Evolutionary conservation across 2,329 filamentous ascomycete species (phyloP).

Genomic region (Keithomyces neogunnii): DNA sequence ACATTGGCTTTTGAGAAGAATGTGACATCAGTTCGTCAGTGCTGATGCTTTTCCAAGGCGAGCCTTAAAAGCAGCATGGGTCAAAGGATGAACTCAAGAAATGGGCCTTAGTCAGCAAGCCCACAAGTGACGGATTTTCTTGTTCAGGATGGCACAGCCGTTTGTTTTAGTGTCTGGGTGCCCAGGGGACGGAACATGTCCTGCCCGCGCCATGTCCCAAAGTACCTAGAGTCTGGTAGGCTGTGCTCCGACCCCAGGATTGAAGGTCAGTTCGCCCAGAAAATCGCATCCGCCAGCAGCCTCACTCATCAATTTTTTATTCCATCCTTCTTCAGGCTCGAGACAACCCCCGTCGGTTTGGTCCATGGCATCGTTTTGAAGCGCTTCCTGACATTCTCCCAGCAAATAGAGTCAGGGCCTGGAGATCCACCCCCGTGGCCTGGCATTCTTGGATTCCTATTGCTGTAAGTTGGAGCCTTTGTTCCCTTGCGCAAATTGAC

Average conservation of each 20-base stretch:
- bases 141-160: not conserved
- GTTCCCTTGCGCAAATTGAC: too few species aligned
- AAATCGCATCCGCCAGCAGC: not conserved
- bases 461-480: slow-evolving; percentile 7
- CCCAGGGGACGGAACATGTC: too few species aligned
- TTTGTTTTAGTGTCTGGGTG: too few species aligned
- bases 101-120: not conserved
- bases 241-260: too few species aligned
- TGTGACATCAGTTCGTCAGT: too few species aligned
- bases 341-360: slow-evolving; percentile 8
- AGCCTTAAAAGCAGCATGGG: too few species aligned
- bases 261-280: too few species aligned
- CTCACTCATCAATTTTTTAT: not conserved
- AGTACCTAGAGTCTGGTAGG: too few species aligned
- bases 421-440: not conserved
- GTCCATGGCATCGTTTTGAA: slow-evolving; percentile 13
- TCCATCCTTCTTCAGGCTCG: not conserved
- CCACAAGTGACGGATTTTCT: not conserved
- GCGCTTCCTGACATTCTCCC: not conserved
- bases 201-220: too few species aligned
- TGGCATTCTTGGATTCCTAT: slow-evolving; percentile 2
- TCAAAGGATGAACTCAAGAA: too few species aligned
- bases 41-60: too few species aligned
- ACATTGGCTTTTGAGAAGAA: too few species aligned
- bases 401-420: not conserved